Evolutionary conservation across 345 rosid genomes (phyloP).

Genomic region (Ailanthus altissimus): DNA sequence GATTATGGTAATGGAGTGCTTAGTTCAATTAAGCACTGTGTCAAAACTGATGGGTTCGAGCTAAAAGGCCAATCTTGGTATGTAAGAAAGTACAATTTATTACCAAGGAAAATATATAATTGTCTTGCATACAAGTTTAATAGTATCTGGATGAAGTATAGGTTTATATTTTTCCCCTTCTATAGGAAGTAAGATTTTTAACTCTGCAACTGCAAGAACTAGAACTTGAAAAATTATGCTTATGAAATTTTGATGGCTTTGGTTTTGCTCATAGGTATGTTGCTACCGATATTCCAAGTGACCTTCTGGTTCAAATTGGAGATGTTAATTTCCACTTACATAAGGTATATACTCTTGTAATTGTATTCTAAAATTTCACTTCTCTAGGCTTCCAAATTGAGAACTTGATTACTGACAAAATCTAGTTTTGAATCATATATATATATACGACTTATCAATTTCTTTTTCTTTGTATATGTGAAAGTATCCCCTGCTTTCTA

Average conservation of each 20-base stretch:
- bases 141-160: background rate
- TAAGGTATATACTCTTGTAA: conserved; percentile 55
- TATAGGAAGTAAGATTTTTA: no score
- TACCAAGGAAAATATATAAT: no score
- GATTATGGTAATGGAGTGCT: conserved; percentile 77
- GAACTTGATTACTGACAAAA: background rate
- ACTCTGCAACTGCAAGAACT: no score
- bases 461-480: conserved; percentile 22
- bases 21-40: conserved; percentile 58
- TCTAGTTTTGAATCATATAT: conserved; percentile 1
- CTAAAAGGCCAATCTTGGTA: conserved; percentile 88
- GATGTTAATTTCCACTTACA: conserved; percentile 81
- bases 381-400: background rate
- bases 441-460: conserved; percentile 10
- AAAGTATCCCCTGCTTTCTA: conserved; percentile 88
- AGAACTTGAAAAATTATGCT: background rate
- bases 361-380: conserved; percentile 14
- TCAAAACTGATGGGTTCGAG: conserved; percentile 88
- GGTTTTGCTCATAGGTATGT: conserved; percentile 59
- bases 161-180: no score
- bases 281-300: conserved; percentile 91
- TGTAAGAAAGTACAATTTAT: background rate
- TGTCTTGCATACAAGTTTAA: no score
- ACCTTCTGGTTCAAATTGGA: conserved; percentile 72
- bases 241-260: background rate